Base-by-base conservation (phyloP, 1,139 yeast genomes). In the Meyerozyma guilliermondii region DNA sequence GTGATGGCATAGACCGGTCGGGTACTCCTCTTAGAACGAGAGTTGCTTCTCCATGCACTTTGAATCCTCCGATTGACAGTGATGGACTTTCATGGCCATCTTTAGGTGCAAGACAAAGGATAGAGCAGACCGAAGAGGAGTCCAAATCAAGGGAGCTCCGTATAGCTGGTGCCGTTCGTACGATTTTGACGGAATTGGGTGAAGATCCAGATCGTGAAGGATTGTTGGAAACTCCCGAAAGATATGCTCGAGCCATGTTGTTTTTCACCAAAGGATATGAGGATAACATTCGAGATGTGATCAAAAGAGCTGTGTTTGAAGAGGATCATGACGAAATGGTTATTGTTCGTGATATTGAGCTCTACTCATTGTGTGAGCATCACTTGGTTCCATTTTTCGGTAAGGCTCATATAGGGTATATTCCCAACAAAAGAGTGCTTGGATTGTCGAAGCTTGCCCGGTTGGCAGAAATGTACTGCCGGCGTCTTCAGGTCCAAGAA, bases 291-390 rank as follows among this genome's bases (percentile, higher is more conserved):
- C 70, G 83, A 47, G 96, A 89, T 58, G 97, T 91, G 27, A 85
- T 94, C 55, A 92, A 94, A 57, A 76, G 89, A 47, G 98, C 98
- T 0, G 95, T 94, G 10, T 94, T 94, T 54, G 97, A 92, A 62
- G 98, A 92, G 61, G 96, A 94, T 60, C 98, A 94, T 61, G 98
- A 92, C 61, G 99, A 92, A 62, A 92, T 92, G 98, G 98, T 92
- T 39, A 91, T 92, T 52, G 98, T 92, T 27, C 78, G 92, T 60
- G 98, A 94, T 61, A 92, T 92, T 48, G 96, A 89, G 55, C 80
- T 92, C 41, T 87, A 84, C 63, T 87, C 96, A 5, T 71, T 92
- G 45, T 92, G 99, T 66, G 99, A 92, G 64, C 99, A 92, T 62
- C 99, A 92, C 65, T 71, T 92, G 55, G 98, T 94, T 18, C 99